A percentile compares a stretch with the other conserved stretches of the same genome.
Evolutionary conservation across 345 rosid genomes (phyloP).

Genomic region (Pelargonium nanum): DNA sequence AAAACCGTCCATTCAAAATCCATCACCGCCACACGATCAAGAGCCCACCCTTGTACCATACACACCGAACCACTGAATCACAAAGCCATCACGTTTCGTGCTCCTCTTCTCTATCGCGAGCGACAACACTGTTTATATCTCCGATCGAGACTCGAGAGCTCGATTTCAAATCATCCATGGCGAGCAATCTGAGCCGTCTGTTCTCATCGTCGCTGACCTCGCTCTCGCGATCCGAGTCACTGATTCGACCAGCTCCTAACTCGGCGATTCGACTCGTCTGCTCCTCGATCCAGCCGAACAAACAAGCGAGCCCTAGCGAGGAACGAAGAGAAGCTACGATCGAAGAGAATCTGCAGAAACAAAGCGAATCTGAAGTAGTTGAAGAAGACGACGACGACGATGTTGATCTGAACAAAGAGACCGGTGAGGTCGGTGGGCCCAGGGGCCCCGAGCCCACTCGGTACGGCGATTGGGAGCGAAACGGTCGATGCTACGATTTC

Average conservation of each 20-base stretch:
- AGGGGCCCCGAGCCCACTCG: constrained; percentile 88
- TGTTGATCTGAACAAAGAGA: constrained; percentile 41
- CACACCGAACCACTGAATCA: not conserved
- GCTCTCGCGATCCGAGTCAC: constrained; percentile 6
- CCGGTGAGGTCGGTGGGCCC: constrained; percentile 87
- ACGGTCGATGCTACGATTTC: constrained; percentile 88
- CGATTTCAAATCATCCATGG: constrained; percentile 17
- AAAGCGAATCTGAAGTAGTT: constrained; percentile 10
- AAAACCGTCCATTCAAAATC: too few relatives aligned
- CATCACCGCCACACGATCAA: not conserved
- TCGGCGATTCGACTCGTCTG: constrained; percentile 9
- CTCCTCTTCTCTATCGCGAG: not conserved
- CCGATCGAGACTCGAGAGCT: not conserved
- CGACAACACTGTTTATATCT: too few relatives aligned
- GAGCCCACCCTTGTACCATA: not conserved
- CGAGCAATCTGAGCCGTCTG: constrained; percentile 24
- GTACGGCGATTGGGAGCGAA: constrained; percentile 89
- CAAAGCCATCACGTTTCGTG: not conserved
- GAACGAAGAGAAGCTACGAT: constrained; percentile 16
- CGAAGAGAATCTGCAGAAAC: constrained; percentile 14
- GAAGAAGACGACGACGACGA: constrained; percentile 29
- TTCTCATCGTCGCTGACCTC: constrained; percentile 15
- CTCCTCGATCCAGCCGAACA: constrained; percentile 6
- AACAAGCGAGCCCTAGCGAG: constrained; percentile 1
- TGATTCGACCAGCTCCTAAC: constrained; percentile 1